Evolutionary conservation across 2,329 filamentous ascomycete species (phyloP).

Genomic region (Spiromastix sp.): DNA sequence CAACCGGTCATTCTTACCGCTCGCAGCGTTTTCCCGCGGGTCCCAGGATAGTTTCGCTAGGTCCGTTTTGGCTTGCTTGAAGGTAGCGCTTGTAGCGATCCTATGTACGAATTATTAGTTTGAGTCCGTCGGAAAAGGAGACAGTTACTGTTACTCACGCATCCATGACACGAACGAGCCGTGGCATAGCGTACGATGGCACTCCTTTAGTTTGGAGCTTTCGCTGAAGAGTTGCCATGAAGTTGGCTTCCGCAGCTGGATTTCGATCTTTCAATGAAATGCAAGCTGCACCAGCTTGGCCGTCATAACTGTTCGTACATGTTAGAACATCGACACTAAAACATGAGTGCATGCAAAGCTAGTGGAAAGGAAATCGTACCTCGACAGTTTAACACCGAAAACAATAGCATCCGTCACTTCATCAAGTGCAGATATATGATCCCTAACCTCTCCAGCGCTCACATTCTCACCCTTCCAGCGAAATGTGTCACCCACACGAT

Average conservation of each 20-base stretch:
- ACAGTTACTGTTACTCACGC: conserved; percentile 25
- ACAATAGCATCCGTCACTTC: conserved; percentile 68
- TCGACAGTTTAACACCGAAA: conserved; percentile 52
- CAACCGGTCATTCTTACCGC: conserved; percentile 24
- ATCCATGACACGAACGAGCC: conserved; percentile 37
- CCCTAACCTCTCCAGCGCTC: conserved; percentile 71
- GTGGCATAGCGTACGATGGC: conserved; percentile 36
- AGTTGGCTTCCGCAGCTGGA: conserved; percentile 18
- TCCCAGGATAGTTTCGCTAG: conserved; percentile 34
- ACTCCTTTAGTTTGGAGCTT: conserved; percentile 35
- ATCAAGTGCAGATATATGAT: conserved; percentile 57
- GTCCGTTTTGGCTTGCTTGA: conserved; percentile 40
- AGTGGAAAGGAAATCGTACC: conserved; percentile 17
- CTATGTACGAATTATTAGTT: conserved; percentile 2
- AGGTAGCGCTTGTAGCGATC: conserved; percentile 37
- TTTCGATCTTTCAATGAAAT: conserved; percentile 42
- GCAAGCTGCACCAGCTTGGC: conserved; percentile 69
- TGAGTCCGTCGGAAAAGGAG: neutral
- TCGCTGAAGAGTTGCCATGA: conserved; percentile 29
- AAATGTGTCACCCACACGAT: conserved; percentile 47
- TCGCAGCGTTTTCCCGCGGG: neutral
- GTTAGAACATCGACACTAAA: too few species aligned
- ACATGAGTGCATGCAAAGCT: too few species aligned
- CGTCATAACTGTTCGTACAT: conserved; percentile 70
- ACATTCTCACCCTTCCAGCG: conserved; percentile 66